These are phyloP conservation scores for Flaveria sonorensis DNA, from an alignment of 129 eudicot species.

Conservation along the genomic window DNA sequence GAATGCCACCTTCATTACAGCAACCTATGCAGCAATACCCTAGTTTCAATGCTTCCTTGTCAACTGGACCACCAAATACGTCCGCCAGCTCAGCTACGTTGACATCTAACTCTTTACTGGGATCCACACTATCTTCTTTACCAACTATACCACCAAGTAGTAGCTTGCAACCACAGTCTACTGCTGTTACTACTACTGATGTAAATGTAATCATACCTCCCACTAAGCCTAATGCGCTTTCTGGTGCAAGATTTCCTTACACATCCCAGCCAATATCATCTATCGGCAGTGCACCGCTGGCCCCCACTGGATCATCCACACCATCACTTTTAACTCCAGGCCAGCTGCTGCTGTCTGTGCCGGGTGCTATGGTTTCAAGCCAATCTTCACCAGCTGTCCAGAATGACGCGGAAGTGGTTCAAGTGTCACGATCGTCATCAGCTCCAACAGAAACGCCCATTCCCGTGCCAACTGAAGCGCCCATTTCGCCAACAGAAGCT, in stretches of 20 bases:
- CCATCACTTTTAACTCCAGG: slow-evolving; percentile 81
- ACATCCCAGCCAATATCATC: slow-evolving; percentile 46
- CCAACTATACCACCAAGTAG: slow-evolving; percentile 26
- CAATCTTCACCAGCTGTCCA: slow-evolving; percentile 49
- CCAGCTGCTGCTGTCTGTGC: slow-evolving; percentile 65
- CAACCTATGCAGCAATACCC: slow-evolving; percentile 74
- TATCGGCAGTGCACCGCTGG: slow-evolving; percentile 42
- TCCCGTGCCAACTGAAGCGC: slow-evolving; percentile 44
- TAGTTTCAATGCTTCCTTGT: slow-evolving; percentile 50
- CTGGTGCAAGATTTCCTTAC: slow-evolving; percentile 48
- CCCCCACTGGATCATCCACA: slow-evolving; percentile 41
- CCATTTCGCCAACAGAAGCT: slow-evolving; percentile 54
- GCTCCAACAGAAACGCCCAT: slow-evolving; percentile 38
- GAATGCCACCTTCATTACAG: slow-evolving; percentile 61
- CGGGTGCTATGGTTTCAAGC: slow-evolving; percentile 39
- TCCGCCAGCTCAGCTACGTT: slow-evolving; percentile 42
- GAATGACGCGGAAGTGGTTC: slow-evolving; percentile 74
- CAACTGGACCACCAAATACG: slow-evolving; percentile 51
- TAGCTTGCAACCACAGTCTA: slow-evolving; percentile 47
- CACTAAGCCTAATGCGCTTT: slow-evolving; percentile 39
- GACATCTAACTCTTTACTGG: slow-evolving; percentile 44
- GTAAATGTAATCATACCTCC: slow-evolving; percentile 38
- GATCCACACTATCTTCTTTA: slow-evolving; percentile 48
- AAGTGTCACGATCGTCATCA: slow-evolving; percentile 32
- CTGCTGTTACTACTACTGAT: slow-evolving; percentile 41